These are phyloP conservation scores for Kodamaea anthophila DNA, from an alignment of 1,139 yeast species.

Conservation along the genomic window DNA sequence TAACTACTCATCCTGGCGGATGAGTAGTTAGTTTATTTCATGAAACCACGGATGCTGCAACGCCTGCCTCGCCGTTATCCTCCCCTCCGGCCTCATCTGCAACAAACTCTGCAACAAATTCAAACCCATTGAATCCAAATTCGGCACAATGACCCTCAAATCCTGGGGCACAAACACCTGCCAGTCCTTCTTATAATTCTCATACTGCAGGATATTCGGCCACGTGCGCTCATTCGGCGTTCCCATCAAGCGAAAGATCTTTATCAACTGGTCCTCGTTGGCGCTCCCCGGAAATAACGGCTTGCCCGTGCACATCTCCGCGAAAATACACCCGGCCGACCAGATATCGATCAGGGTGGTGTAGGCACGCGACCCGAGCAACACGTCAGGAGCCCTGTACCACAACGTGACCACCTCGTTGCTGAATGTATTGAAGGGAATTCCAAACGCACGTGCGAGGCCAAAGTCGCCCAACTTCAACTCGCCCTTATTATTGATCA, in stretches of 20 bases:
- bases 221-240: conserved; percentile 94
- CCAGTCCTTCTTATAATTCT: conserved; percentile 80
- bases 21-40: conserved; percentile 61
- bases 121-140: conserved; percentile 73
- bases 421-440: conserved; percentile 94
- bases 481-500: conserved; percentile 84
- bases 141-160: conserved; percentile 68
- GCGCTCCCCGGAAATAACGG: conserved; percentile 95
- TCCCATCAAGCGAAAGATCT: conserved; percentile 90
- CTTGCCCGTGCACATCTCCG: conserved; percentile 98
- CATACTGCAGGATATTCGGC: conserved; percentile 87
- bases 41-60: conserved; percentile 95
- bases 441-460: conserved; percentile 94
- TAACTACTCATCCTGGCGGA: too few species aligned
- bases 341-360: conserved; percentile 96
- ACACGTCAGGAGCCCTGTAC: conserved; percentile 98
- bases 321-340: conserved; percentile 97
- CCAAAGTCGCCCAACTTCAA: conserved; percentile 97
- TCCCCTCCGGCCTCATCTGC: conserved; percentile 87
- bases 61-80: conserved; percentile 89
- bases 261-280: conserved; percentile 86
- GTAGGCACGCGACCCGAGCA: conserved; percentile 90
- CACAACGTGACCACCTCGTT: conserved; percentile 96
- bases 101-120: conserved; percentile 71
- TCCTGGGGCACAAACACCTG: conserved; percentile 79